Evolutionary conservation across 148 eudicot genomes (phyloP).

Genomic region (Rhododendron simsii): DNA sequence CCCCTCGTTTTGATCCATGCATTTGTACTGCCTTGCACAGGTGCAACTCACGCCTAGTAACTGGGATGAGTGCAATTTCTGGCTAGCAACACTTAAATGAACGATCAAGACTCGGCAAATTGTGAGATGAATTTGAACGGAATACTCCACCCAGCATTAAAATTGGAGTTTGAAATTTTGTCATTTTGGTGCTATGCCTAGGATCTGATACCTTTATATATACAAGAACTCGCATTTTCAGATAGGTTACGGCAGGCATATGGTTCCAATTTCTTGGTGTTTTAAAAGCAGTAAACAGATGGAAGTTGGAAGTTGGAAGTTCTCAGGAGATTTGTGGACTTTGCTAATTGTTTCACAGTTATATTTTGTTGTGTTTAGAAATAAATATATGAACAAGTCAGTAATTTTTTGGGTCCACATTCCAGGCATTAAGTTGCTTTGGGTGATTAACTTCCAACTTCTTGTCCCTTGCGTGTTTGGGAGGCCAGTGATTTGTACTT

Average conservation of each 20-base stretch:
- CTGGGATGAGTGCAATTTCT: slow-evolving; percentile 27
- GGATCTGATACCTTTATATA: slow-evolving; percentile 17
- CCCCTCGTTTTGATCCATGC: neutral
- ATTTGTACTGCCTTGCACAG: neutral
- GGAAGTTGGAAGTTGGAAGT: slow-evolving; percentile 12
- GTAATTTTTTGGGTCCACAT: neutral
- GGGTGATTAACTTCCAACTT: neutral
- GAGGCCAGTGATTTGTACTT: slow-evolving; percentile 4
- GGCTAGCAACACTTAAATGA: slow-evolving; percentile 23
- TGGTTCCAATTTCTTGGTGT: neutral
- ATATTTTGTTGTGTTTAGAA: slow-evolving; percentile 2
- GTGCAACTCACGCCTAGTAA: slow-evolving; percentile 27
- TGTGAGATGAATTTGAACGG: slow-evolving; percentile 9
- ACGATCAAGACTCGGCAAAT: slow-evolving; percentile 25
- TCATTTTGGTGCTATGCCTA: neutral
- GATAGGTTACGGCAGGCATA: slow-evolving; percentile 8
- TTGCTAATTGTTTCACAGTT: neutral
- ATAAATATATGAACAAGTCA: neutral
- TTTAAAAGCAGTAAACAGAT: neutral
- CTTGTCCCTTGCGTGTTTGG: neutral
- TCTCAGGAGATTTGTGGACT: neutral
- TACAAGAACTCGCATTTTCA: slow-evolving; percentile 9
- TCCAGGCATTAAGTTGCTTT: neutral
- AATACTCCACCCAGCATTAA: neutral
- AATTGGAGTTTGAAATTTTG: neutral